Base-by-base conservation (phyloP, 805 yeast species). In the Myxozyma vanderwaltii region DNA sequence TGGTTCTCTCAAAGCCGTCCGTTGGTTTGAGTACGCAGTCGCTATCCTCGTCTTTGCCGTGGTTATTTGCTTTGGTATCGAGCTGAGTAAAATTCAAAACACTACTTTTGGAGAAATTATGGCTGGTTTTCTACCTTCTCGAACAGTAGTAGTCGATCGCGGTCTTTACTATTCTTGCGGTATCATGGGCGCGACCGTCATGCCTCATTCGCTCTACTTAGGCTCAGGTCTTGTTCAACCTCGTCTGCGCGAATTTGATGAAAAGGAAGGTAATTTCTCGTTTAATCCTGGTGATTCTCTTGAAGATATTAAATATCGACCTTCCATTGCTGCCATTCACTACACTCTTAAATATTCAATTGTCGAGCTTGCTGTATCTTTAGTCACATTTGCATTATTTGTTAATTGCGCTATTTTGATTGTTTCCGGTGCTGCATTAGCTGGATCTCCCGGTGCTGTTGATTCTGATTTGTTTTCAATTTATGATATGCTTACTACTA, bases 151-250 rank as follows among this genome's bases (percentile, higher is more conserved):
- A 31, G 75, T 80, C 54, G 82, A 81, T 23, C 82, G 83, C 59
- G 97, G 96, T 1, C 74, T 91, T 35, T 89, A 87, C 68, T 75
- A 89, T 51, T 81, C 91, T 63, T 84, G 92, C 67, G 96, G 96
- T 23, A 86, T 91, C 56, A 76, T 91, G 59, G 97, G 97, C 31
- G 96, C 96, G 24, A 91, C 96, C 1, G 92, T 91, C 26, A 91
- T 91, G 97, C 97, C 97, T 6, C 97, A 91, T 70, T 86, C 94
- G 1, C 76, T 91, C 51, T 91, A 87, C 69, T 78, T 91, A 47
- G 97, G 97, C 1, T 85, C 92, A 0, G 95, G 96, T 13, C 82
- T 91, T 56, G 96, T 89, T 4, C 95, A 90, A 70, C 86, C 96
- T 4, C 79, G 97, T 62, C 76, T 91, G 54, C 82, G 88, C 66